Conservation (phyloP, 129 eudicot species). For the Flaveria sonorensis region DNA sequence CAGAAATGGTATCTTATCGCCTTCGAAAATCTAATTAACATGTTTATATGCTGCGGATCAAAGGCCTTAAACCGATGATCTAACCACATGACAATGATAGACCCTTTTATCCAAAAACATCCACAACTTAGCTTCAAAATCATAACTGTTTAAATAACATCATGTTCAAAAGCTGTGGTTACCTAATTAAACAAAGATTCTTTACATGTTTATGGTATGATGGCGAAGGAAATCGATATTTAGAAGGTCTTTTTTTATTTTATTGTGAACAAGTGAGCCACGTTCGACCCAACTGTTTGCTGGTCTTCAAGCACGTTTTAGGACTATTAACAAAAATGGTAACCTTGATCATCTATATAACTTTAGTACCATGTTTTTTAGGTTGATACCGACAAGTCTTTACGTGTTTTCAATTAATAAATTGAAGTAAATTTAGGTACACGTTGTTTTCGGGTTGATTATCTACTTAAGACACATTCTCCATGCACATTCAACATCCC, state of each 20-base stretch:
- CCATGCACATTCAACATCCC: slow-evolving; percentile 25
- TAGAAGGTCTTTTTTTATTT: slow-evolving; percentile 11
- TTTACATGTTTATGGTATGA: slow-evolving; percentile 27
- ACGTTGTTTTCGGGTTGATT: slow-evolving; percentile 25
- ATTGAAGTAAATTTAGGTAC: slow-evolving; percentile 29
- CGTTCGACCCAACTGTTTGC: slow-evolving; percentile 10
- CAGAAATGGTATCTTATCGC: slow-evolving; percentile 28
- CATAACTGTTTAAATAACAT: not conserved
- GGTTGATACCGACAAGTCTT: slow-evolving; percentile 9
- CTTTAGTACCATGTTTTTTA: slow-evolving; percentile 25
- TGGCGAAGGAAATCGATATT: slow-evolving; percentile 20
- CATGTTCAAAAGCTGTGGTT: slow-evolving; percentile 24
- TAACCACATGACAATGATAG: slow-evolving; percentile 6
- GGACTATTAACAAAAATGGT: slow-evolving; percentile 26
- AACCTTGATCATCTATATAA: slow-evolving; percentile 20
- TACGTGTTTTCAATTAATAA: slow-evolving; percentile 23
- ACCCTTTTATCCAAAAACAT: slow-evolving; percentile 9
- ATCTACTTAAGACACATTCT: slow-evolving; percentile 37
- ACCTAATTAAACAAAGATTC: slow-evolving; percentile 24
- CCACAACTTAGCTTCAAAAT: slow-evolving; percentile 6
- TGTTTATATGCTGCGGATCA: slow-evolving; percentile 18
- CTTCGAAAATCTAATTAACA: slow-evolving; percentile 15
- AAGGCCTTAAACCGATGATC: not conserved
- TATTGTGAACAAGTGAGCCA: not conserved
- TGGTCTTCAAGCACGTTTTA: slow-evolving; percentile 18